Percentiles rank a stretch among this genome's conserved stretches.
Evolutionary conservation across 2,329 filamentous ascomycete genomes (phyloP).

Genomic region (Colletotrichum sp.): DNA sequence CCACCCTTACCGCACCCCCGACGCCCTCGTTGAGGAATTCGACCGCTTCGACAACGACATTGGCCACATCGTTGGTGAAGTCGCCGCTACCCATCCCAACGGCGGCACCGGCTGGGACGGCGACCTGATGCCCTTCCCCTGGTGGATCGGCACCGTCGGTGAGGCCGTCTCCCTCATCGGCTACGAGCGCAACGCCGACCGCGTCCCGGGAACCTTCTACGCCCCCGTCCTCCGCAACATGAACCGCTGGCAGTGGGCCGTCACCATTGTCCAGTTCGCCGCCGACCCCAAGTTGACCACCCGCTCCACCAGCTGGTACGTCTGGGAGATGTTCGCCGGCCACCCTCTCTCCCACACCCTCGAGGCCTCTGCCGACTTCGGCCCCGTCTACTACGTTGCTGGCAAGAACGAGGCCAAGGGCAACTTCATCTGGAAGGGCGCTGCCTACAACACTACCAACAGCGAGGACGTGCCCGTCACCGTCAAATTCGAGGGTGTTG

Average conservation of each 20-base stretch:
- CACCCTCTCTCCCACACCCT: conserved; percentile 52
- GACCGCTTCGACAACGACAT: conserved; percentile 56
- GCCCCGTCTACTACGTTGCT: conserved; percentile 55
- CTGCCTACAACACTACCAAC: conserved; percentile 57
- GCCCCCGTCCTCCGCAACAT: conserved; percentile 54
- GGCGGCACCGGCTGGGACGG: conserved; percentile 53
- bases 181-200: conserved; percentile 68
- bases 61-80: conserved; percentile 50
- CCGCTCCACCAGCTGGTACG: conserved; percentile 53
- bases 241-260: conserved; percentile 55
- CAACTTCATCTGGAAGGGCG: conserved; percentile 53
- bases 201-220: conserved; percentile 59
- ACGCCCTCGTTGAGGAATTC: conserved; percentile 55
- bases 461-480: conserved; percentile 47
- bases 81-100: conserved; percentile 56
- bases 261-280: conserved; percentile 55
- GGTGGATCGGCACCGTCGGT: conserved; percentile 65
- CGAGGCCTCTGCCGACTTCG: conserved; percentile 44
- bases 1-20: conserved; percentile 56
- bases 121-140: conserved; percentile 51
- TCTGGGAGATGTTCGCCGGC: conserved; percentile 53
- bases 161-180: conserved; percentile 71
- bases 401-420: conserved; percentile 47
- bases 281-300: conserved; percentile 54
- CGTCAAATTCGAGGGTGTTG: conserved; percentile 48